Evolutionary conservation across 345 rosid genomes (phyloP).

Genomic region (Camelina hispida): DNA sequence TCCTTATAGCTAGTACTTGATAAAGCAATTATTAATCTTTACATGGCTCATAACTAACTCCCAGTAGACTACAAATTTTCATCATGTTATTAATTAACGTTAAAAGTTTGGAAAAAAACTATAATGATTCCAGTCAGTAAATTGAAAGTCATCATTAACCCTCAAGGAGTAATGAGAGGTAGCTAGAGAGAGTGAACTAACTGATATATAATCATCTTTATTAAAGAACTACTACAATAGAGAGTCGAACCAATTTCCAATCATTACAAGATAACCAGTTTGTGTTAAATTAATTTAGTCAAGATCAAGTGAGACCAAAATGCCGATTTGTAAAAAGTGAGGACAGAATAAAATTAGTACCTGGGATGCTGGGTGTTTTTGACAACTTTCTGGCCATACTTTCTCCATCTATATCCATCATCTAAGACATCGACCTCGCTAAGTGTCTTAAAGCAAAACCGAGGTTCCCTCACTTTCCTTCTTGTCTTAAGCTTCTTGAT

Average conservation of each 20-base stretch:
- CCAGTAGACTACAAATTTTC: constrained; percentile 11
- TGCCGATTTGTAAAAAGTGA: not conserved
- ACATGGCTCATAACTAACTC: constrained; percentile 17
- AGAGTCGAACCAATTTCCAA: constrained; percentile 17
- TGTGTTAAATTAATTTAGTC: too few relatives aligned
- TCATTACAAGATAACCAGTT: not conserved
- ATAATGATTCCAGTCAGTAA: constrained; percentile 16
- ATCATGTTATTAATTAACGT: constrained; percentile 25
- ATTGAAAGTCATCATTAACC: constrained; percentile 34
- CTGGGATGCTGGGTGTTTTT: constrained; percentile 99
- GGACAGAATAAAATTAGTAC: constrained; percentile 39
- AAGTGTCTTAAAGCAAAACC: constrained; percentile 98
- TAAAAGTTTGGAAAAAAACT: not conserved
- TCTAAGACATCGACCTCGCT: constrained; percentile 95
- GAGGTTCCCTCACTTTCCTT: constrained; percentile 94
- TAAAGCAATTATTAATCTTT: constrained; percentile 17
- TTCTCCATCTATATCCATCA: constrained; percentile 98
- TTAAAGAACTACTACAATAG: not conserved
- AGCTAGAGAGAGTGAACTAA: not conserved
- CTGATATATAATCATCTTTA: not conserved
- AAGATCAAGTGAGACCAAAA: not conserved
- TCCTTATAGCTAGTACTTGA: constrained; percentile 23
- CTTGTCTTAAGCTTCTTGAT: constrained; percentile 85
- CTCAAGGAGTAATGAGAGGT: constrained; percentile 12
- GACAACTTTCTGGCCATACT: constrained; percentile 99